Base-by-base conservation (phyloP, 306 rosid species). In the Cucurbita pepo region DNA sequence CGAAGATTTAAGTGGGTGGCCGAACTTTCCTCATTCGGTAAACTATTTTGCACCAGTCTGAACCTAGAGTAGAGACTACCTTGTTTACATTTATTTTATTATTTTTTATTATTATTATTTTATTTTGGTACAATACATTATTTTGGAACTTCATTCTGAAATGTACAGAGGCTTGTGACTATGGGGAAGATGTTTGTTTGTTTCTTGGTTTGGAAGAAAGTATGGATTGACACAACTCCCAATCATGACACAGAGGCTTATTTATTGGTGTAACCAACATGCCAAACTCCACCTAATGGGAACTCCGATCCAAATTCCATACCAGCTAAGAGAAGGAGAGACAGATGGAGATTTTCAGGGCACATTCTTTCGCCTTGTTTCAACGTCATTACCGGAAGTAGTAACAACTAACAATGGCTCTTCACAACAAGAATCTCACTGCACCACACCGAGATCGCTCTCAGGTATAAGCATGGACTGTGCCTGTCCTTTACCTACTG, bases 381-480 rank as follows among this genome's bases (percentile, higher is more conserved):
- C 41, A 90, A 86, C n/a, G 73, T 41, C 14, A 78, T 94, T 4
- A 94, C 97, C 30, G 96, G 96, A 73, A 90, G 98, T 69, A 86
- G 74, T 76, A 90, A 80, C 53, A 14, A 48, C 5, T 4, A 47
- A 12, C 13, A 90, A 91, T 48, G 15, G 76, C 14, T 61, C 62
- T 37, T 8, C 59, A 15, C 89, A 88, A 57, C 56, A 84, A 59
- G n/a, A 61, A 10, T 74, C 75, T 1, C 91, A 96, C 18, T 94
- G 99, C 78, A 72, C 69, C 44, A 47, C 96, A 6, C 55, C 91
- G 1, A 81, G 83, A 72, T 64, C 88, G 37, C 56, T 90, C 69
- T 22, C 57, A 22, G 43, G 57, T 43, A 15, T 57, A 15, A 74
- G 82, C n/a, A 38, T n/a, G 77, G 89, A 88, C 60, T 93, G 98